These are phyloP conservation scores for Mycosphaerella arachidis DNA, from an alignment of 2,329 filamentous ascomycete species.

Conservation along the genomic window DNA sequence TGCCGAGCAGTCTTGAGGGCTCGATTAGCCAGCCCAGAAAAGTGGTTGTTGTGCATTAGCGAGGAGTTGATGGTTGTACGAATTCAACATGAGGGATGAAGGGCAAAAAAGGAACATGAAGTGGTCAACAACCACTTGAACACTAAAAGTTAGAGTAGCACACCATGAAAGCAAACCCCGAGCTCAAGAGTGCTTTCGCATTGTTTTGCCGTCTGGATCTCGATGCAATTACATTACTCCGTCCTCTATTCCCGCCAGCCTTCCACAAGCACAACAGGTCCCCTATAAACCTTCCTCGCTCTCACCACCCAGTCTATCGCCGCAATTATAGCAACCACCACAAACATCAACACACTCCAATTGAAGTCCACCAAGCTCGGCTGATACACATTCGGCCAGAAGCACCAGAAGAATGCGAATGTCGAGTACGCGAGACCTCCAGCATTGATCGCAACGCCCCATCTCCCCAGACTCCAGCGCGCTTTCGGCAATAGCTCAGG, in stretches of 20 bases:
- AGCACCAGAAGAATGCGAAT: constrained; percentile 41
- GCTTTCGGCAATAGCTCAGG: constrained; percentile 36
- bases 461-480: constrained; percentile 38
- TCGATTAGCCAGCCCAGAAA: not conserved
- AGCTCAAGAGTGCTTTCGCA: not conserved
- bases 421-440: constrained; percentile 33
- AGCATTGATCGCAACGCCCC: constrained; percentile 37
- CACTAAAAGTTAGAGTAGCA: not conserved
- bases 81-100: constrained; percentile 1
- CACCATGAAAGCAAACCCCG: not conserved
- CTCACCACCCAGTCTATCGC: constrained; percentile 17
- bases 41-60: constrained; percentile 3
- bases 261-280: constrained; percentile 18
- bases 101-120: not conserved
- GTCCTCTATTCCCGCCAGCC: constrained; percentile 6
- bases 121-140: constrained; percentile 5
- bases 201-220: not conserved
- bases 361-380: constrained; percentile 12
- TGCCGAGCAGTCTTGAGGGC: constrained; percentile 32
- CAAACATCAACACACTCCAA: constrained; percentile 21
- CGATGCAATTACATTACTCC: not conserved
- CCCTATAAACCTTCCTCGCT: constrained; percentile 16
- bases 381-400: constrained; percentile 33
- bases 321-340: constrained; percentile 16
- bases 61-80: not conserved